phyloP scores from a whole-genome alignment of 805 yeast species.

The Schwanniomyces yamadae region DNA sequence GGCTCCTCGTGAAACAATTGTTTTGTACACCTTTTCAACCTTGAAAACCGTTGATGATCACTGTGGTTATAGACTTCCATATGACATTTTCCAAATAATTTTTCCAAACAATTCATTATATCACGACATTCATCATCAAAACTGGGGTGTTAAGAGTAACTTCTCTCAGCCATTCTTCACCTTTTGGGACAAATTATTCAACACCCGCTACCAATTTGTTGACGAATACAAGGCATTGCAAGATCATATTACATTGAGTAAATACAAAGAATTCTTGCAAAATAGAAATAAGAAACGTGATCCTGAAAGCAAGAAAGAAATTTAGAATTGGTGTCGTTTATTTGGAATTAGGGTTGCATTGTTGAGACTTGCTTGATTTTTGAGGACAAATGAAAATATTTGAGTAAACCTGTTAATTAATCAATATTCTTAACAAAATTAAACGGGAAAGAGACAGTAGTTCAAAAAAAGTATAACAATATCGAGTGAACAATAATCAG shows the following conservation, averaged over 20 bases:
- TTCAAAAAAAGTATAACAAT: too few relatives aligned
- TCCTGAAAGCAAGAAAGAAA: constrained; percentile 2
- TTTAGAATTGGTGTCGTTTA: too few relatives aligned
- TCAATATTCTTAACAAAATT: too few relatives aligned
- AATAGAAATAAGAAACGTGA: constrained; percentile 26
- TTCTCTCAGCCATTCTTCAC: constrained; percentile 95
- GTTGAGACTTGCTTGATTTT: too few relatives aligned
- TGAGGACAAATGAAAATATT: too few relatives aligned
- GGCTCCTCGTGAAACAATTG: constrained; percentile 71
- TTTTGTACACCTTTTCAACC: constrained; percentile 83
- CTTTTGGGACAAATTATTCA: constrained; percentile 78
- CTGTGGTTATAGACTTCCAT: constrained; percentile 95
- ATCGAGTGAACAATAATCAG: too few relatives aligned
- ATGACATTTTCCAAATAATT: constrained; percentile 81
- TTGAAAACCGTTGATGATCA: constrained; percentile 97
- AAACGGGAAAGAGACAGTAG: too few relatives aligned
- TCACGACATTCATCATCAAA: constrained; percentile 97
- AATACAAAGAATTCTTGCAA: constrained; percentile 57
- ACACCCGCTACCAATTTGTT: constrained; percentile 66
- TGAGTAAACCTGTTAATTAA: too few relatives aligned
- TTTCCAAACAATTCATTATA: constrained; percentile 96
- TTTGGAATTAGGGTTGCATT: too few relatives aligned
- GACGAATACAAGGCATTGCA: constrained; percentile 66
- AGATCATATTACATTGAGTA: constrained; percentile 62
- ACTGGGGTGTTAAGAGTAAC: constrained; percentile 90